Conservation (phyloP, 352 stramenopile genomes). For the Globisporangium middletonii region DNA sequence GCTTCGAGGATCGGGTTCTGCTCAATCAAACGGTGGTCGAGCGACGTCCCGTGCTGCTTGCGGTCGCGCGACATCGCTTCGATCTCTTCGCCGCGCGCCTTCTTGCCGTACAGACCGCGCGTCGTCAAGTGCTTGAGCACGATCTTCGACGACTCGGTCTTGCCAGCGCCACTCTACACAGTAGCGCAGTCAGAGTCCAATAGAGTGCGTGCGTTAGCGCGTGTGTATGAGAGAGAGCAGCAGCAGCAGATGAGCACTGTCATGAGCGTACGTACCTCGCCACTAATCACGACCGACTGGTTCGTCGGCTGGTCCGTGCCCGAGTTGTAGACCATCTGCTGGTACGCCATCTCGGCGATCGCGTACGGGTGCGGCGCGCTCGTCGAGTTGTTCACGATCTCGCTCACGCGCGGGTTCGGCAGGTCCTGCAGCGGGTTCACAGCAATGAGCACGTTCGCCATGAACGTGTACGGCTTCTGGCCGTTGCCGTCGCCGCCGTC, state of each 20-base stretch:
- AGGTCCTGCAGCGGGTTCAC: slow-evolving; percentile 88
- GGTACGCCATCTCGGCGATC: slow-evolving; percentile 88
- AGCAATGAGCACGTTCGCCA: slow-evolving; percentile 91
- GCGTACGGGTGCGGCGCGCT: slow-evolving; percentile 81
- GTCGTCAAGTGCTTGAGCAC: slow-evolving; percentile 86
- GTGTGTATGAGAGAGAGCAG: too few relatives aligned
- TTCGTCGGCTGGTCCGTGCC: slow-evolving; percentile 82
- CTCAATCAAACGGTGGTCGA: slow-evolving; percentile 82
- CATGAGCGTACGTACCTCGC: slow-evolving; percentile 27
- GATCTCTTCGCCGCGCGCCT: slow-evolving; percentile 68
- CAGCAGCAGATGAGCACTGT: neutral
- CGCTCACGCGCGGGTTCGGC: slow-evolving; percentile 69
- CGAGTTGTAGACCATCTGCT: slow-evolving; percentile 90
- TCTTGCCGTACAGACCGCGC: slow-evolving; percentile 82
- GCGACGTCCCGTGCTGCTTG: slow-evolving; percentile 51
- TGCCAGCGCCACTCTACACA: slow-evolving; percentile 66
- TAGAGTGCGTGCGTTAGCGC: too few relatives aligned
- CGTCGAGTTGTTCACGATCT: slow-evolving; percentile 68
- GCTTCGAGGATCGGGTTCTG: slow-evolving; percentile 94
- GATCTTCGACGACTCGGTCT: slow-evolving; percentile 89
- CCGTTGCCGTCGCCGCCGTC: slow-evolving; percentile 56
- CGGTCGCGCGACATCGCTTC: slow-evolving; percentile 43
- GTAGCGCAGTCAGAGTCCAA: too few relatives aligned
- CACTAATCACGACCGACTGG: slow-evolving; percentile 83
- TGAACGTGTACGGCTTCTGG: slow-evolving; percentile 91